Evolutionary conservation across 768 basidiomycete species (phyloP), one percentile per base, ranked within the genome.

Genomic region (Tulasnella sp.): DNA sequence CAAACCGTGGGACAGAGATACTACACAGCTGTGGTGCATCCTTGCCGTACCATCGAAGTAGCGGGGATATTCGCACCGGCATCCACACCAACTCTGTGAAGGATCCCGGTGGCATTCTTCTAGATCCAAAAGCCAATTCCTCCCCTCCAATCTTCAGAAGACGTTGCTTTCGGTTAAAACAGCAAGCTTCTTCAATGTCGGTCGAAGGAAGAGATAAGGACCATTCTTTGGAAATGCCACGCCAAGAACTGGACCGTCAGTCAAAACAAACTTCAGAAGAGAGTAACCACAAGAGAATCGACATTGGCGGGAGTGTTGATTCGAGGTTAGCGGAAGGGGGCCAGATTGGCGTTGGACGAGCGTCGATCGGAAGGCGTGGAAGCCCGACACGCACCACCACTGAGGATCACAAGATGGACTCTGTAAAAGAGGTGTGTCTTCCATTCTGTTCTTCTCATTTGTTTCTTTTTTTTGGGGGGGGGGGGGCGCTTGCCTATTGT

Each of bases 401-500:
- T 4, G 76, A 77, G 3, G 58, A 77, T 14, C 58, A 77, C 58
- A 58, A 77, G 46, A 77, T 38, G 40, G 58, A 77, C 39, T 77
- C 76, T 1, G 76, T 77, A 34, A 58, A 77, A 14, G 76, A 77
- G 58, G 76, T 68, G 14, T 3, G 72, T 74, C 3, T 74, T 74
- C 19, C n/a, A n/a, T n/a, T n/a, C n/a, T n/a, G n/a, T n/a, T n/a
- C n/a, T n/a, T 39, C 14, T 40, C 72, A 14, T 4, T 74, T 39
- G 38, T n/a, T n/a, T n/a, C n/a, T n/a, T n/a, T 74, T 39, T 8
- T 74, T 42, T 40, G 38, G 5, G 36, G 38, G 34, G n/a, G n/a
- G n/a, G n/a, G n/a, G n/a, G n/a, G n/a, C 44, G n/a, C 34, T 19
- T 38, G 44, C n/a, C n/a, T n/a, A n/a, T n/a, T n/a, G n/a, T n/a